phyloP scores from a whole-genome alignment of 1,284 basidiomycete species.

The Cutaneotrichosporon cavernicola region DNA sequence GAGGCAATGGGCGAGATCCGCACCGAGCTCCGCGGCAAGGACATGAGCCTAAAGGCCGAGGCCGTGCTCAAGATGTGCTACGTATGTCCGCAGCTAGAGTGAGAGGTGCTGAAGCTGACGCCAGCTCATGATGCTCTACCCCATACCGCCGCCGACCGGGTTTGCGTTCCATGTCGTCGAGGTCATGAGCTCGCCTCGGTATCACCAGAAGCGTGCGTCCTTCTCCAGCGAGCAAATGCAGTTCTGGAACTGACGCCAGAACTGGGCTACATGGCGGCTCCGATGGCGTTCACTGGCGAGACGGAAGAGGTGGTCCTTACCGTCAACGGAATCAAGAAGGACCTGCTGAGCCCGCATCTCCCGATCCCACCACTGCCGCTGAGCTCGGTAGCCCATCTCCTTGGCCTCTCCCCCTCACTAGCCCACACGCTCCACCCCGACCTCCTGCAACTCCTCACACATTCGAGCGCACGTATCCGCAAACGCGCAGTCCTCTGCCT shows the following conservation, averaged over 20 bases:
- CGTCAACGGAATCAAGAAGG: conserved; percentile 98
- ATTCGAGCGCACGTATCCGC: conserved; percentile 81
- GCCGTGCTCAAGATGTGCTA: conserved; percentile 96
- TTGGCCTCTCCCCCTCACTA: conserved; percentile 83
- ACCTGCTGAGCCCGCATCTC: conserved; percentile 69
- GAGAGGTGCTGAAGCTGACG: conserved; percentile 3
- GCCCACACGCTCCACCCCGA: conserved; percentile 86
- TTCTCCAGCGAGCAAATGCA: no score
- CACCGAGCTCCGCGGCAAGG: conserved; percentile 84
- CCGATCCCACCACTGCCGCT: conserved; percentile 78
- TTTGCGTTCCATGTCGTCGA: conserved; percentile 89
- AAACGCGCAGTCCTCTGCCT: conserved; percentile 84
- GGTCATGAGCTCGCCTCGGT: conserved; percentile 89
- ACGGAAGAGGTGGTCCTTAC: conserved; percentile 98
- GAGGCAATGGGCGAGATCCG: conserved; percentile 69
- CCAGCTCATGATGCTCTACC: conserved; percentile 56
- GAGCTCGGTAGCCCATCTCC: conserved; percentile 83
- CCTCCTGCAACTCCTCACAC: conserved; percentile 82
- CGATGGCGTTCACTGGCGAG: conserved; percentile 86
- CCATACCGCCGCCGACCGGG: conserved; percentile 54
- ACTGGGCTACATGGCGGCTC: conserved; percentile 92
- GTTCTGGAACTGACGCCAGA: conserved; percentile 49
- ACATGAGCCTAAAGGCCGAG: conserved; percentile 94
- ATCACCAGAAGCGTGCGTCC: conserved; percentile 72
- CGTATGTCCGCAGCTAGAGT: conserved; percentile 59